Evolutionary conservation across 345 rosid genomes (phyloP).

Genomic region (Conringia planisiliqua): DNA sequence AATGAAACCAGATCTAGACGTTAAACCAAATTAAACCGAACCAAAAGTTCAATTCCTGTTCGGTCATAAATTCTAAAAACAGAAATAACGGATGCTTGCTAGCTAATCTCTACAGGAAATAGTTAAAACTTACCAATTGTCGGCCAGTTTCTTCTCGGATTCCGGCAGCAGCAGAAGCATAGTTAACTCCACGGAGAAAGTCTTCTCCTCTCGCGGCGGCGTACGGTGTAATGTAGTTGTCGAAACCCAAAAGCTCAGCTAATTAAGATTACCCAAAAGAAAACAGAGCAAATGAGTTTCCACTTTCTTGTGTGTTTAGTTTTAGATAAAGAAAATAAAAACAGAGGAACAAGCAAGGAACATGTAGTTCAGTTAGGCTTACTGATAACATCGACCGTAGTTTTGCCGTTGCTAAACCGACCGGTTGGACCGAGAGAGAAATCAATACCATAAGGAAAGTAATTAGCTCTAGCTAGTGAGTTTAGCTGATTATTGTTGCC

Average conservation of each 20-base stretch:
- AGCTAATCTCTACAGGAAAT: not conserved
- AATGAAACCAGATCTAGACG: not conserved
- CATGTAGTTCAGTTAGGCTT: not conserved
- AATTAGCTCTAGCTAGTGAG: conserved; percentile 75
- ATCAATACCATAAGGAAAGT: conserved; percentile 86
- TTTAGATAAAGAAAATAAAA: not conserved
- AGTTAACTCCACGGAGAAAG: conserved; percentile 67
- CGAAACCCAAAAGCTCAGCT: conserved; percentile 69
- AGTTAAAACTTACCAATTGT: conserved; percentile 47
- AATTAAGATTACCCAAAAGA: not conserved
- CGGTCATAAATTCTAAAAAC: not conserved
- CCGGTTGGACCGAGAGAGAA: conserved; percentile 74
- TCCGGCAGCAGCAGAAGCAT: conserved; percentile 89
- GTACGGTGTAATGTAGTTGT: conserved; percentile 51
- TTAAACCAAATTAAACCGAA: not conserved
- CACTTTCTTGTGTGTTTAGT: not conserved
- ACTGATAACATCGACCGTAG: conserved; percentile 79
- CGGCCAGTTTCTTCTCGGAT: conserved; percentile 79
- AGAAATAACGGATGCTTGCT: not conserved
- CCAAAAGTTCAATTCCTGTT: not conserved
- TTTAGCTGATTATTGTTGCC: conserved; percentile 74
- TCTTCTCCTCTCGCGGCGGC: conserved; percentile 50
- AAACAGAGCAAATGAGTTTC: conserved; percentile 1
- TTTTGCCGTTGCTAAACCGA: conserved; percentile 73
- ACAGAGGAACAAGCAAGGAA: not conserved